Evolutionary conservation across 1,284 basidiomycete species (phyloP), one percentile per base, ranked within the genome.

Genomic region (Pholiota adiposa): DNA sequence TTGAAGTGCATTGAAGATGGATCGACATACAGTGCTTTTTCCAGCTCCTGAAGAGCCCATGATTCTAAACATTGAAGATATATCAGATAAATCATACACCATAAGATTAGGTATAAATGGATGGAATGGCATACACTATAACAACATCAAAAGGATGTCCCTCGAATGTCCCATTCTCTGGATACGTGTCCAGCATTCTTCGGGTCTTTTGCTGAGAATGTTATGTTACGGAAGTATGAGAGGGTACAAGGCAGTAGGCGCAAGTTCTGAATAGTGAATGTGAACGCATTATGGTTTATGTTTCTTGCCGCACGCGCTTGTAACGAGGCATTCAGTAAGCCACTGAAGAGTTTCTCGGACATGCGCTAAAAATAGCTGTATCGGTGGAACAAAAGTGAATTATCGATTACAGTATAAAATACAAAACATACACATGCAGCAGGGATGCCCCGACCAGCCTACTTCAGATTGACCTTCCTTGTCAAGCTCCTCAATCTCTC

Each of bases 401-500:
- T 11, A 38, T 38, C 36, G 36, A 38, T 38, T 38, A 38, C 7
- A 21, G 19, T 40, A 52, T 16, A 38, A 29, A 40, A 40, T 25
- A 25, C 14, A 19, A 27, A 21, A 52, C 51, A 27, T 43, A 40
- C 19, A 40, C 18, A 21, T 1, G 9, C 23, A 25, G 11, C 33
- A 33, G 18, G 31, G 8, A 38, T 14, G 23, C 14, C 38, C n/a
- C 4, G 8, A 40, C 19, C 25, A 16, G 38, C 18, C 54, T 56
- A 69, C 56, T 68, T 62, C 63, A 59, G 61, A 34, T 44, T 60
- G 58, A 77, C 72, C 73, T 83, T 84, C 65, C 85, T 76, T 53
- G 83, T 87, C 67, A 89, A 70, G 34, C 70, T 84, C 70, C 82
- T 83, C 74, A 92, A 65, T 70, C 88, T 79, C 71, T 90, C 90